A percentile compares a stretch with the other conserved stretches of the same genome.
phyloP scores from a whole-genome alignment of 2,329 filamentous ascomycete genomes.

The Sporothrix sp. region DNA sequence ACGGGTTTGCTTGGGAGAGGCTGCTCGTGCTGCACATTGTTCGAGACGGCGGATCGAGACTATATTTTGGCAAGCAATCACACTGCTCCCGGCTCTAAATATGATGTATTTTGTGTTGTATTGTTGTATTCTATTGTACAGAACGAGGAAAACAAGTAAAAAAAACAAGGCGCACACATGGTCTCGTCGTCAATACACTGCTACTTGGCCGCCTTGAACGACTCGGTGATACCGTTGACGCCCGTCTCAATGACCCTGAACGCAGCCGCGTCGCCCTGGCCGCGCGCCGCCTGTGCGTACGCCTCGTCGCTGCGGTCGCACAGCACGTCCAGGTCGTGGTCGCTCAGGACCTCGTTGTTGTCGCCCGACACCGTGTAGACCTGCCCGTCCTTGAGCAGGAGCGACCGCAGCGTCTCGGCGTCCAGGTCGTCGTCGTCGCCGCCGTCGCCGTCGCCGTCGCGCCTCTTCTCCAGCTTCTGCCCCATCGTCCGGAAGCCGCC shows the following conservation, averaged over 20 bases:
- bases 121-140: too few relatives aligned
- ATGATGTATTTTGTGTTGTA: neutral
- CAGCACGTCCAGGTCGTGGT: constrained; percentile 66
- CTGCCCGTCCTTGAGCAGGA: constrained; percentile 63
- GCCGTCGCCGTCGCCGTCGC: neutral
- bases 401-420: constrained; percentile 49
- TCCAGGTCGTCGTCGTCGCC: constrained; percentile 35
- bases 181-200: neutral
- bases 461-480: constrained; percentile 44
- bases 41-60: too few relatives aligned
- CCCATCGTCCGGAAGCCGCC: constrained; percentile 67
- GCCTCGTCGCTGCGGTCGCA: constrained; percentile 63
- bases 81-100: neutral
- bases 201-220: constrained; percentile 8
- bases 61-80: too few relatives aligned
- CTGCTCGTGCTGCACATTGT: too few relatives aligned
- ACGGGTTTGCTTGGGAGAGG: too few relatives aligned
- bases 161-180: neutral
- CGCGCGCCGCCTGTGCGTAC: constrained; percentile 64
- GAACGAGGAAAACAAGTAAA: neutral
- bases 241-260: constrained; percentile 77
- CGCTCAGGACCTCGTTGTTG: constrained; percentile 54
- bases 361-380: constrained; percentile 50
- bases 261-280: constrained; percentile 58
- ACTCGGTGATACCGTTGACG: constrained; percentile 37